Evolutionary conservation across 2,329 filamentous ascomycete species (phyloP), one percentile per base, ranked within the genome.

Genomic region (Xylaria sp.): DNA sequence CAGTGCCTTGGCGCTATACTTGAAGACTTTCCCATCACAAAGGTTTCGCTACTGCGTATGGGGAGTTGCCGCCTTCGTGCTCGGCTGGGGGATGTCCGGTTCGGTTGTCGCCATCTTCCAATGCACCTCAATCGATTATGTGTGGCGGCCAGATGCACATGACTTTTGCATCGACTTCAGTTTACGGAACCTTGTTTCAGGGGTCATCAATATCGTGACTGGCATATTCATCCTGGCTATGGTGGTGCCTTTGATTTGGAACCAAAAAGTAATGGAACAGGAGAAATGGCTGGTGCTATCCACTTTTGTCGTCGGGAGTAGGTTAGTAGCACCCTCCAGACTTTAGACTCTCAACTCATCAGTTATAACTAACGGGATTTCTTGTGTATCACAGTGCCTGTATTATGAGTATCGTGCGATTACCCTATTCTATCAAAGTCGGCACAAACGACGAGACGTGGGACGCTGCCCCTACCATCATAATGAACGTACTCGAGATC

Each of bases 1-100:
- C 23, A 69, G 67, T 18, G 9, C 67, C 10, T 37, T 71, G 2
- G 61, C 63, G 8, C 25, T 67, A 3, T 71, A 69, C 44, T 35
- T 37, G 5, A 66, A 63, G 16, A 47, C 25, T 0, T 69, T 67
- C 18, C 58, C 69, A 13, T 8, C 13, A 5, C 63, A 32, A 54
- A 67, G 53, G 40, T 63, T 67, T 10, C 66, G 64, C 13, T 71
- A 71, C 21, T 60, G 40, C 16, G 18, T 69, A 16, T 69, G 69
- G 69, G 63, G 42, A 5, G 48, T 60, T 5, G 57, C 57, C 5
- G 9, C 63, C 32, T 8, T 67, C 9, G 64, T 71, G 13, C 27
- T 37, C 9, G 60, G 63, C 29, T 71, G 69, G 69, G 67, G 55
- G 9, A 67, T 69, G 63, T 63, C 69, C 1, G 64, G 66, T 47